phyloP scores from a whole-genome alignment of 2,329 filamentous ascomycete genomes.

The Aspergillus versicolor region DNA sequence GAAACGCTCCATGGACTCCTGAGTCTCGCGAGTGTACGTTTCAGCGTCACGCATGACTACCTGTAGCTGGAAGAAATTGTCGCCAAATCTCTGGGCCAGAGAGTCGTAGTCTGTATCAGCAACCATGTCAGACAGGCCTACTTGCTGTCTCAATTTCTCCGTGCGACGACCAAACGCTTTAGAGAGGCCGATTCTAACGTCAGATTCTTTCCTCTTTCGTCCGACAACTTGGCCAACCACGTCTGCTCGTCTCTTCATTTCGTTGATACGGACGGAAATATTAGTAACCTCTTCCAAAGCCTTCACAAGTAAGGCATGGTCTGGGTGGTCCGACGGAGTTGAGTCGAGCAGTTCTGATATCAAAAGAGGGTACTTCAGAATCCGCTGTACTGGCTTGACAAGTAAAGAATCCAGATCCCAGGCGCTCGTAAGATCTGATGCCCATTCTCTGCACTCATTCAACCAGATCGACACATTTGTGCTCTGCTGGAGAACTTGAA shows the following conservation, averaged over 20 bases:
- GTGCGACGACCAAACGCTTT: conserved; percentile 88
- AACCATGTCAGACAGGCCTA: conserved; percentile 62
- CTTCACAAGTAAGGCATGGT: conserved; percentile 67
- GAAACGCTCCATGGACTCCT: conserved; percentile 77
- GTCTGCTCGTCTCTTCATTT: conserved; percentile 91
- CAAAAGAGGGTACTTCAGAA: conserved; percentile 89
- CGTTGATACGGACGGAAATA: conserved; percentile 74
- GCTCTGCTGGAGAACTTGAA: conserved; percentile 52
- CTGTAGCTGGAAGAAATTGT: conserved; percentile 88
- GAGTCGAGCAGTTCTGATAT: conserved; percentile 76
- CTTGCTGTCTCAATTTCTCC: conserved; percentile 76
- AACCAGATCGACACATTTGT: conserved; percentile 75
- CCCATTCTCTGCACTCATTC: conserved; percentile 87
- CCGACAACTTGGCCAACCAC: conserved; percentile 86
- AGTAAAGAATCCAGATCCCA: conserved; percentile 96
- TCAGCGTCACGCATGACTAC: conserved; percentile 93
- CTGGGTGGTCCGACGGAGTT: conserved; percentile 80
- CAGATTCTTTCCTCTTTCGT: conserved; percentile 82
- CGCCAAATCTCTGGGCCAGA: conserved; percentile 81
- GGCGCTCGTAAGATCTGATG: conserved; percentile 85
- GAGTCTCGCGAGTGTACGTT: conserved; percentile 79
- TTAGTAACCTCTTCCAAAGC: conserved; percentile 69
- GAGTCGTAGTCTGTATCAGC: conserved; percentile 82
- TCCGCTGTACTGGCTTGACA: conserved; percentile 93
- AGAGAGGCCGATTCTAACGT: conserved; percentile 78